Evolutionary conservation across 1,139 yeast genomes (phyloP).

Genomic region (Scheffersomyces lignicola): DNA sequence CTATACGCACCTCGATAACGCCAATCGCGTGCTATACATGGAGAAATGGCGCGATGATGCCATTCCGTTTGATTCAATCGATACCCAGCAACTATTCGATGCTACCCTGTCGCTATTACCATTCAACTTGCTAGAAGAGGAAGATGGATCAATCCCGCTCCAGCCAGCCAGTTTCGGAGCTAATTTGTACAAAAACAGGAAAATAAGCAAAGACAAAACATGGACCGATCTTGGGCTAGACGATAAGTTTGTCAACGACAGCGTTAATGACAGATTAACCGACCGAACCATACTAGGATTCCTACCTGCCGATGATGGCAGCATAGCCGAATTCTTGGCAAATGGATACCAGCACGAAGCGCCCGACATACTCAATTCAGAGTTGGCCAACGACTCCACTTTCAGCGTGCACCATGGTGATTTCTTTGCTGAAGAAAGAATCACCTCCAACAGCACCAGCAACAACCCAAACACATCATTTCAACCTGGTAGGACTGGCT

Average conservation of each 20-base stretch:
- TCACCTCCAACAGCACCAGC: slow-evolving; percentile 26
- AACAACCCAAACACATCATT: slow-evolving; percentile 18
- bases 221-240: slow-evolving; percentile 39
- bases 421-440: slow-evolving; percentile 31
- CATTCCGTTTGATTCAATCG: slow-evolving; percentile 44
- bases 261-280: slow-evolving; percentile 14
- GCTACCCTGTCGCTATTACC: slow-evolving; percentile 40
- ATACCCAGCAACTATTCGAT: slow-evolving; percentile 37
- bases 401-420: slow-evolving; percentile 23
- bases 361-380: slow-evolving; percentile 14
- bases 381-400: slow-evolving; percentile 30
- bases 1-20: slow-evolving; percentile 37
- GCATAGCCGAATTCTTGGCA: slow-evolving; percentile 35
- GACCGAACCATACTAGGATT: slow-evolving; percentile 38
- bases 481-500: slow-evolving; percentile 20
- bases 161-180: slow-evolving; percentile 41
- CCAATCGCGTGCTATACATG: slow-evolving; percentile 42
- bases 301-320: slow-evolving; percentile 19
- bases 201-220: slow-evolving; percentile 27
- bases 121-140: slow-evolving; percentile 39
- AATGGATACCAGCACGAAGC: slow-evolving; percentile 30
- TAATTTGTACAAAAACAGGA: slow-evolving; percentile 37
- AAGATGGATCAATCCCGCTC: slow-evolving; percentile 40
- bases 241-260: slow-evolving; percentile 29
- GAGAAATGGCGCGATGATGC: slow-evolving; percentile 46